Conservation (phyloP, 129 eudicot species). For the Flaveria sonorensis region DNA sequence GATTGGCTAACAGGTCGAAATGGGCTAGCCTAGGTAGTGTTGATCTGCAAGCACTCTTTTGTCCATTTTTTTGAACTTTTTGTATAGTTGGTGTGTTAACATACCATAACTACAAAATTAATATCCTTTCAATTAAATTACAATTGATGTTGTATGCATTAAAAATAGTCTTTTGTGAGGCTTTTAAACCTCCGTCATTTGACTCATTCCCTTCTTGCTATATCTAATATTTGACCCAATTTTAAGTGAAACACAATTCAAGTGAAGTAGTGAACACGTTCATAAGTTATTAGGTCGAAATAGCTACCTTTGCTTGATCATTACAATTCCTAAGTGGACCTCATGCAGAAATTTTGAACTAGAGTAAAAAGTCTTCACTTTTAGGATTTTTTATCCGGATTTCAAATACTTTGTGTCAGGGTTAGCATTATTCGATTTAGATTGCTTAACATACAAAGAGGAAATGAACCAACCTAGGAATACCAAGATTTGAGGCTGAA, state of each 20-base stretch:
- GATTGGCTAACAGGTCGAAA: neutral
- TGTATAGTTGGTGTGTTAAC: neutral
- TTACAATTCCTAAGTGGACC: neutral
- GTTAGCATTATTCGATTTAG: neutral
- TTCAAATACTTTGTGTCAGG: neutral
- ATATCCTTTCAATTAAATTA: neutral
- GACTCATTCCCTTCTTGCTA: no score
- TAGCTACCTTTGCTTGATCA: constrained; percentile 1
- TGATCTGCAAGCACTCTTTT: neutral
- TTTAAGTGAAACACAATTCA: neutral
- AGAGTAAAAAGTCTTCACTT: neutral
- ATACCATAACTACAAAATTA: neutral
- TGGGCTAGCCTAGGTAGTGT: neutral
- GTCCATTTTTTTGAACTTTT: neutral
- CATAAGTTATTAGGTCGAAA: neutral
- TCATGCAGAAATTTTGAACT: neutral
- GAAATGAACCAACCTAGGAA: constrained; percentile 56
- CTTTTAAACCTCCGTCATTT: no score
- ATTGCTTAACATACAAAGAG: constrained; percentile 13
- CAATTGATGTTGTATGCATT: neutral
- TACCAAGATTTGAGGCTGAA: constrained; percentile 70
- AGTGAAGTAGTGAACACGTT: neutral
- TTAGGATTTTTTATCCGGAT: neutral
- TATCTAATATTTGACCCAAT: neutral
- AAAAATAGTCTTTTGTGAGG: neutral